A percentile compares a stretch with the other conserved stretches of the same genome.
phyloP scores from a whole-genome alignment of 805 yeast species.

The Nematodospora valgi region DNA sequence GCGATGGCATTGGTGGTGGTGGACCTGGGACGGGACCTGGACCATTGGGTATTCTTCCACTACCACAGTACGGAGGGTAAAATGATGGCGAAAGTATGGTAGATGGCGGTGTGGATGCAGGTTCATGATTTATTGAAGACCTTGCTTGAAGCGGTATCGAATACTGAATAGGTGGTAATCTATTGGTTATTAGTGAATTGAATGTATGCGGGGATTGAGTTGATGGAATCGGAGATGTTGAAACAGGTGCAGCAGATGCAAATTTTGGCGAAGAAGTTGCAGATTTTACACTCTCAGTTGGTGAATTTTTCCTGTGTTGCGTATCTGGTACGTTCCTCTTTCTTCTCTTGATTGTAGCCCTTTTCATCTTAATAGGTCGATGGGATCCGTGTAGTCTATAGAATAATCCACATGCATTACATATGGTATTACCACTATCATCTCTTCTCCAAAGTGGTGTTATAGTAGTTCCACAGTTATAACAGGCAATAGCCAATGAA shows the following conservation, averaged over 20 bases:
- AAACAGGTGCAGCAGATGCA: not conserved
- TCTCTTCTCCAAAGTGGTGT: slow-evolving; percentile 88
- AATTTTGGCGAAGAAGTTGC: too few relatives aligned
- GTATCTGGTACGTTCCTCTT: slow-evolving; percentile 41
- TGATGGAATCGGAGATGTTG: not conserved
- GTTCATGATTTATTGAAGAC: not conserved
- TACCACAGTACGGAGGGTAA: slow-evolving; percentile 33
- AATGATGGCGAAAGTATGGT: slow-evolving; percentile 4
- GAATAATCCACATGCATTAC: slow-evolving; percentile 86
- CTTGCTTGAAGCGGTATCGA: slow-evolving; percentile 2
- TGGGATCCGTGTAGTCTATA: slow-evolving; percentile 71
- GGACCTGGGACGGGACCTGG: slow-evolving; percentile 44
- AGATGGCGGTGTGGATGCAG: slow-evolving; percentile 7
- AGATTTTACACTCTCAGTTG: too few relatives aligned
- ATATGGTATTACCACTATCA: slow-evolving; percentile 75
- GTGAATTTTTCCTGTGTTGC: too few relatives aligned
- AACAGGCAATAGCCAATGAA: slow-evolving; percentile 68
- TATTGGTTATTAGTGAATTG: slow-evolving; percentile 1
- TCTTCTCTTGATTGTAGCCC: slow-evolving; percentile 70
- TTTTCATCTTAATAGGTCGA: slow-evolving; percentile 73
- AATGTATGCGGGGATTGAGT: not conserved
- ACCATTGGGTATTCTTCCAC: slow-evolving; percentile 36
- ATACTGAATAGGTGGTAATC: slow-evolving; percentile 7
- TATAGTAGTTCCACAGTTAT: slow-evolving; percentile 78
- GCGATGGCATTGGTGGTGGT: slow-evolving; percentile 22